Conservation (phyloP, 2,329 filamentous ascomycete genomes). For the Aspergillus brunneoviolaceus region DNA sequence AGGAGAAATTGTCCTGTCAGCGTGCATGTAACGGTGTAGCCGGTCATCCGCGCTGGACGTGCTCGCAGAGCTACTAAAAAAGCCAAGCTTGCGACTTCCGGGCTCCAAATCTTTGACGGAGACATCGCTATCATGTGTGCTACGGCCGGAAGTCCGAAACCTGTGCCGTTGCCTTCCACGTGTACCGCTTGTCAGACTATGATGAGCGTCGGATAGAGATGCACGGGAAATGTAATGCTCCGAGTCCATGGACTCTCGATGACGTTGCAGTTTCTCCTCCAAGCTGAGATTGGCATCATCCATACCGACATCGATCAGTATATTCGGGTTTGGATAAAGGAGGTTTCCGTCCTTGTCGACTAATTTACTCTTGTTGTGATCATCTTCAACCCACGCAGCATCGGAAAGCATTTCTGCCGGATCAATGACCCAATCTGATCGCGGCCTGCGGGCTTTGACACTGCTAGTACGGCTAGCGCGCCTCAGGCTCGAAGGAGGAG, state of each 20-base stretch:
- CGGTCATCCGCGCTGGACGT: constrained; percentile 51
- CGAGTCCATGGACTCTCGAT: constrained; percentile 24
- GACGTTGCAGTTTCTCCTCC: constrained; percentile 18
- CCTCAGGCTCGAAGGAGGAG: constrained; percentile 45
- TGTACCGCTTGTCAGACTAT: constrained; percentile 40
- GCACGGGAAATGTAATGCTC: constrained; percentile 26
- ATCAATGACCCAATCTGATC: constrained; percentile 80
- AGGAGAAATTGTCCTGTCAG: not conserved
- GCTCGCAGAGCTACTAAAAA: constrained; percentile 56
- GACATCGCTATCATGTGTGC: constrained; percentile 55
- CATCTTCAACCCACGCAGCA: constrained; percentile 84
- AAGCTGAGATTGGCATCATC: constrained; percentile 9
- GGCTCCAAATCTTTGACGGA: constrained; percentile 52
- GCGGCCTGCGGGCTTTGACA: constrained; percentile 66
- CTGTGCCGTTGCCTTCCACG: constrained; percentile 62
- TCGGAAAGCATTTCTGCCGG: constrained; percentile 88
- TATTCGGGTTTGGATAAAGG: constrained; percentile 53
- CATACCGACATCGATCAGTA: constrained; percentile 23
- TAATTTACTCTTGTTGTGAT: constrained; percentile 74
- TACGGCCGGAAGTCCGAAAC: constrained; percentile 57
- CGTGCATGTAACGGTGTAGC: constrained; percentile 10
- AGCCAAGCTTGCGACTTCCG: constrained; percentile 55
- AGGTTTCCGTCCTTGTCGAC: constrained; percentile 75
- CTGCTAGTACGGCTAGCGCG: constrained; percentile 43
- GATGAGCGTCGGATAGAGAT: constrained; percentile 44